phyloP scores from a whole-genome alignment of 2,329 filamentous ascomycete genomes.

The Aspergillus brunneoviolaceus region DNA sequence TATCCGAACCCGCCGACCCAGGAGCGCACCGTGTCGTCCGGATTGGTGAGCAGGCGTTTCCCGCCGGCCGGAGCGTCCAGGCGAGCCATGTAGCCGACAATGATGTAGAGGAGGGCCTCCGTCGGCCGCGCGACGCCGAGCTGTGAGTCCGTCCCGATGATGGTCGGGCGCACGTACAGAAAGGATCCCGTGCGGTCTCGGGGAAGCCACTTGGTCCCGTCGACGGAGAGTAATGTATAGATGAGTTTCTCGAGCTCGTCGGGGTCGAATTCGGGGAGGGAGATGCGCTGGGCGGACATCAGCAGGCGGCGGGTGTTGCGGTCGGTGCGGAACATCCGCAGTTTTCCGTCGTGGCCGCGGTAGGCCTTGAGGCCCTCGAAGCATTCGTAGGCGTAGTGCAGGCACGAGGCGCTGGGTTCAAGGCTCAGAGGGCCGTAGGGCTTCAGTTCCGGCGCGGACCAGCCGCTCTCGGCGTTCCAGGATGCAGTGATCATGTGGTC shows the following conservation, averaged over 20 bases:
- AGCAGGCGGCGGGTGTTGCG: conserved; percentile 64
- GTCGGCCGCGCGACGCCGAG: conserved; percentile 61
- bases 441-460: conserved; percentile 67
- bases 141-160: conserved; percentile 75
- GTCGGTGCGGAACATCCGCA: conserved; percentile 70
- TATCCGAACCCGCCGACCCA: conserved; percentile 89
- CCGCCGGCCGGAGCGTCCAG: no score
- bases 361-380: conserved; percentile 78
- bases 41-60: conserved; percentile 39
- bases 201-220: conserved; percentile 4
- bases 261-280: conserved; percentile 69
- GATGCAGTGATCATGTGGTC: conserved; percentile 78
- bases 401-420: conserved; percentile 70
- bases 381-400: conserved; percentile 84
- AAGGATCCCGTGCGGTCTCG: conserved; percentile 42
- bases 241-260: conserved; percentile 31
- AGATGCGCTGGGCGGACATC: conserved; percentile 58
- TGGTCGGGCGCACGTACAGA: conserved; percentile 78
- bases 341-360: conserved; percentile 63
- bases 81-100: conserved; percentile 59
- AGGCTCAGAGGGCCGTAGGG: conserved; percentile 72
- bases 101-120: conserved; percentile 40
- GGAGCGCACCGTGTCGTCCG: conserved; percentile 77
- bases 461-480: conserved; percentile 65
- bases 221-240: neutral